phyloP scores from a whole-genome alignment of 2,329 filamentous ascomycete genomes.

The Aphanocladium album region DNA sequence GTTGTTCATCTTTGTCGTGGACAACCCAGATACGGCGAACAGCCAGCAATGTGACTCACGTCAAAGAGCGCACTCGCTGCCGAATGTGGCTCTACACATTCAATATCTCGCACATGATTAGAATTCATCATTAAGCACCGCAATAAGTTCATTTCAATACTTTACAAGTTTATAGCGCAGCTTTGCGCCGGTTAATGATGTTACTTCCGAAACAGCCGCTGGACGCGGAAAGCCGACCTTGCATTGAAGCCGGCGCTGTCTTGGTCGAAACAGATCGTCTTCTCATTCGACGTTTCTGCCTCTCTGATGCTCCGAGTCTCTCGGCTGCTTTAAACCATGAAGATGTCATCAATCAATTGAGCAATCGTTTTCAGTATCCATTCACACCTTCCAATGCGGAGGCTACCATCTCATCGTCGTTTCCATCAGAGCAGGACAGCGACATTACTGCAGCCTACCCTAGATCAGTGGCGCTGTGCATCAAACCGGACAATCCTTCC shows the following conservation, averaged over 20 bases:
- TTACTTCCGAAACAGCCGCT: constrained; percentile 4
- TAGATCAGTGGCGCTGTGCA: background rate
- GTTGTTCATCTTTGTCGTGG: no score
- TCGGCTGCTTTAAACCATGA: background rate
- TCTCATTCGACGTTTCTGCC: background rate
- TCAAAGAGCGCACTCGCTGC: no score
- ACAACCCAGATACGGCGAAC: no score
- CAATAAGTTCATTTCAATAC: no score
- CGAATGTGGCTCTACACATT: no score
- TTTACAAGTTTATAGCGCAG: no score
- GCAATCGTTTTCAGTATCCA: constrained; percentile 14
- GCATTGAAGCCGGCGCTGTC: background rate
- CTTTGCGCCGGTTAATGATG: background rate
- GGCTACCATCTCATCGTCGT: constrained; percentile 22
- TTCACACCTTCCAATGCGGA: constrained; percentile 26
- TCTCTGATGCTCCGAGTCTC: background rate
- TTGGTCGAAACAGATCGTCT: constrained; percentile 2
- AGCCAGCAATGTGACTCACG: no score
- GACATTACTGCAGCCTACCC: background rate
- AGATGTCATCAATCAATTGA: background rate
- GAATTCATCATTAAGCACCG: no score
- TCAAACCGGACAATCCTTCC: constrained; percentile 22
- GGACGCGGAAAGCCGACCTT: background rate
- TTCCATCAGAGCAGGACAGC: constrained; percentile 12
- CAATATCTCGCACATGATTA: no score